A percentile compares a stretch with the other conserved stretches of the same genome.
Conservation (phyloP, 257 asterid species). For the Cinchona pubescens region DNA sequence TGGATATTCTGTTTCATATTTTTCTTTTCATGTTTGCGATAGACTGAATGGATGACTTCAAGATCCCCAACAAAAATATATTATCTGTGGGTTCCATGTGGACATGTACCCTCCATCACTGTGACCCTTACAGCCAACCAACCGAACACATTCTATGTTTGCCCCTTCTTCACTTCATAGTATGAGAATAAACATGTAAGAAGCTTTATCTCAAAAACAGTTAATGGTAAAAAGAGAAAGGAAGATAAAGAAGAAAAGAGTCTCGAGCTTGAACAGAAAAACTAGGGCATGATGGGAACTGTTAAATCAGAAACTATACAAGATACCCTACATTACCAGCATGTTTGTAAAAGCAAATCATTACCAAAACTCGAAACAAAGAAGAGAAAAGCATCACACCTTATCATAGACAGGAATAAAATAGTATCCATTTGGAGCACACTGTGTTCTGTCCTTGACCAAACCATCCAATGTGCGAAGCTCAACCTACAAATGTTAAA, state of each 20-base stretch:
- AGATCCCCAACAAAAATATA: not conserved
- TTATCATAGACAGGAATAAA: constrained; percentile 96
- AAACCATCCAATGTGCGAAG: constrained; percentile 87
- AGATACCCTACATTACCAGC: no score
- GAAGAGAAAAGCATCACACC: constrained; percentile 35
- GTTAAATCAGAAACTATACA: not conserved
- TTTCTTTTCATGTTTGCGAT: not conserved
- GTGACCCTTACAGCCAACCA: not conserved
- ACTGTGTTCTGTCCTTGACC: constrained; percentile 88
- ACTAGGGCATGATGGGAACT: not conserved
- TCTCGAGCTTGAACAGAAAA: not conserved
- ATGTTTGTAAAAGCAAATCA: not conserved
- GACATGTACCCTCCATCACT: not conserved
- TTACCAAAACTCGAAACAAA: not conserved
- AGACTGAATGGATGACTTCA: not conserved
- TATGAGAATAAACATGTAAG: not conserved
- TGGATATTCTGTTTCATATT: not conserved
- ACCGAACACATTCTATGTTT: not conserved
- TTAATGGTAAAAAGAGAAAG: not conserved
- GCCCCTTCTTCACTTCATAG: not conserved
- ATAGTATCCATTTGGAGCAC: constrained; percentile 99
- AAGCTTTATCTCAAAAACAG: not conserved
- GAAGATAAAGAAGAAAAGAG: not conserved
- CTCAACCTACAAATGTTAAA: constrained; percentile 57
- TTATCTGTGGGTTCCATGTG: not conserved